Base-by-base conservation (phyloP, 352 stramenopile species). In the Pythium periplocum region DNA sequence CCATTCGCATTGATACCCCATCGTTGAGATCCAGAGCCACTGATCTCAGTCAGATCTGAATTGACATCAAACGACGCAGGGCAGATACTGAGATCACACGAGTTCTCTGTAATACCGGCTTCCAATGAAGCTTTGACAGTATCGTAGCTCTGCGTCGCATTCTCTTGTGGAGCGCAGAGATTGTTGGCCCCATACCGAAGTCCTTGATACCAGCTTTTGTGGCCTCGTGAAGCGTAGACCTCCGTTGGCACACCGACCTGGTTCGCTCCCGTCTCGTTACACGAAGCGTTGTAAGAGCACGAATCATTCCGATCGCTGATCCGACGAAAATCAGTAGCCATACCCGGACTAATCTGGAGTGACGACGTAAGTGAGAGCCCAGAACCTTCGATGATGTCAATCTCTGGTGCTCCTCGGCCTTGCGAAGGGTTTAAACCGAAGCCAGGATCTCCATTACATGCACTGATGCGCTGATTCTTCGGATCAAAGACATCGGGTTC, bases 321-420 rank as follows among this genome's bases (percentile, higher is more conserved):
- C 7, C 54, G 45, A 7, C 72, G 70, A 37, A 72, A 77, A 31
- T 82, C 46, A 0, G 62, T 45, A 7, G 72, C 70, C 61, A 78
- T 78, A 6, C 75, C 80, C 0, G 75, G 76, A 1, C 55, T 62
- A 36, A 96, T 66, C 65, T 98, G 90, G 9, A 95, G 75, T 33
- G 86, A 94, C 42, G 79, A 79, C 32, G 82, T 93, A 59, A 94
- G 80, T 26, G 78, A 68, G 11, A 64, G 68, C 11, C 86, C 68
- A 43, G 55, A 62, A 68, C 83, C 77, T 93, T 93, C 87, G 8
- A 98, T 63, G 40, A 98, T 79, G 67, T 98, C 92, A 63, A 98
- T 98, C 72, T 98, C 90, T 1, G 93, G 92, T 47, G 89, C 84
- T 31, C 93, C 93, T 11, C 93, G 74, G 4, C 93, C 93, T 41